Conservation (phyloP, 257 asterid species). For the Solanum infundibuliforme region DNA sequence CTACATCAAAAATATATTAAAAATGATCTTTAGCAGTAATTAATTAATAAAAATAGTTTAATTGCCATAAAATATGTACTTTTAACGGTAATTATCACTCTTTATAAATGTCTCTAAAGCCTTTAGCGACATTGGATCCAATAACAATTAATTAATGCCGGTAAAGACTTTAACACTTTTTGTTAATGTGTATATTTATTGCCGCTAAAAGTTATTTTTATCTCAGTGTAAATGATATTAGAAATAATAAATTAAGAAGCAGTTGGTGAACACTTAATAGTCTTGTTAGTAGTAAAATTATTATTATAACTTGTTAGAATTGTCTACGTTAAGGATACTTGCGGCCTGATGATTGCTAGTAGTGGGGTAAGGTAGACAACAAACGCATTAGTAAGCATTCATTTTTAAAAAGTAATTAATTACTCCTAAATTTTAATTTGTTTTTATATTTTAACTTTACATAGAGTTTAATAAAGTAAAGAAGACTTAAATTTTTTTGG, state of each 20-base stretch:
- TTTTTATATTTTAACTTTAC: neutral
- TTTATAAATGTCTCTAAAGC: too few relatives aligned
- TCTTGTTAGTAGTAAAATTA: neutral
- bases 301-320: neutral
- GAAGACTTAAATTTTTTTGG: too few relatives aligned
- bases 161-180: too few relatives aligned
- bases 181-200: too few relatives aligned
- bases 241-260: neutral
- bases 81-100: too few relatives aligned
- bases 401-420: neutral
- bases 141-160: too few relatives aligned
- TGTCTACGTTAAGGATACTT: constrained; percentile 2
- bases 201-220: too few relatives aligned
- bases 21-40: too few relatives aligned
- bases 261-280: neutral
- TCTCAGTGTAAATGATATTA: neutral
- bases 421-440: neutral
- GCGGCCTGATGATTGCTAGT: neutral
- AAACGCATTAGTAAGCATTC: neutral
- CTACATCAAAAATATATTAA: too few relatives aligned
- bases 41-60: too few relatives aligned
- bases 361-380: constrained; percentile 3
- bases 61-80: too few relatives aligned
- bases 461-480: neutral
- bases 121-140: too few relatives aligned